Base-by-base conservation (phyloP, 768 basidiomycete genomes). In the Auricularia sp. region DNA sequence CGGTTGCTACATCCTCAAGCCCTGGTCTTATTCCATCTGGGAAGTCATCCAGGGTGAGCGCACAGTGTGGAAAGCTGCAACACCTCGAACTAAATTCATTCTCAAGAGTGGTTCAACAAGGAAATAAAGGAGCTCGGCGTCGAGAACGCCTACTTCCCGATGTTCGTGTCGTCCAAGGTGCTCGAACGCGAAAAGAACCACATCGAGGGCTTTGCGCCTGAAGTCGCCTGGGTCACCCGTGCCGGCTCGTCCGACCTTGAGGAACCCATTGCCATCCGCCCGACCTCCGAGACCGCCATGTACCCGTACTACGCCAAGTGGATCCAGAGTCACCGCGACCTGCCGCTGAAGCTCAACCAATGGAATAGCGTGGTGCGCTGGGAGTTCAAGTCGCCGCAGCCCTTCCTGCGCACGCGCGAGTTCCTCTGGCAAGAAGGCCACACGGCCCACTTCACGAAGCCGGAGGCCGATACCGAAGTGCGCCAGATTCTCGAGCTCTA, bases 401-500 rank as follows among this genome's bases (percentile, higher is more conserved):
- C 97, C 7, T 99, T 99, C 90, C 84, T 99, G 44, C 94, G 97
- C 64, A 98, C 97, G 2, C 92, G 97, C 73, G 97, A 99, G 79
- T 99, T 98, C 83, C 81, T 99, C n/a, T 99, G 97, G 97, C 97
- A 99, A 79, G 97, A 99, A 77, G 97, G 97, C 44, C 97, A 99
- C 79, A 98, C 97, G 8, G 96, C 97, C 3, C 86, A 89, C 76
- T 82, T 95, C 54, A 92, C 89, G 69, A 90, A 95, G 76, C 73
- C 79, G 3, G 96, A 98, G 75, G 96, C 96, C 33, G 97, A 93
- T 71, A 79, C 77, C 62, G 97, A 98, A 77, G 97, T 98, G 16
- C 85, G 83, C 21, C 84, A 96, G 65, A 98, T 99, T 70, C 88
- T 99, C 70, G 94, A 97, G 64, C 87, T 98, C 67, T 99, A 99